Base-by-base conservation (phyloP, 306 rosid species). In the Cicer judaicum region DNA sequence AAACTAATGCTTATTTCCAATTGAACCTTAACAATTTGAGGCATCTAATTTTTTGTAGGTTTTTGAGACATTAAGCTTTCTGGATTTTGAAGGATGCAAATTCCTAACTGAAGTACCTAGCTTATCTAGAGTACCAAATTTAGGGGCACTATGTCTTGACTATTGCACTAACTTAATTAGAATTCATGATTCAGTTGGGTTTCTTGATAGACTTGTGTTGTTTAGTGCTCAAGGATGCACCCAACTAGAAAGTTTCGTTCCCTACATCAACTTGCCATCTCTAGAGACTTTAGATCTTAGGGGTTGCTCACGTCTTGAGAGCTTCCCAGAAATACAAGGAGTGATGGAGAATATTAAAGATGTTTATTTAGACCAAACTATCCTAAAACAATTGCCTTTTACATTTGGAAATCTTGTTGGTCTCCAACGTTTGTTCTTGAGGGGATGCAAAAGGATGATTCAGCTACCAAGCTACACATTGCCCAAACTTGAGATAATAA, bases 161-260 rank as follows among this genome's bases (percentile, higher is more conserved):
- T 13, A 13, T 8, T 68, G 75, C 62, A 14, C 34, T 16, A 68
- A 77, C 16, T 47, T 68, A 68, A 21, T 12, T 12, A 46, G 18
- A 41, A 43, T 77, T 4, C 61, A 77, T 38, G 15, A 15, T 0
- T 77, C 75, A 2, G 7, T 77, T 44, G 80, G 80, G 8, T 77
- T 44, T 68, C 80, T 68, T 12, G 12, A 57, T 13, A 46, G 29
- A 2, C 72, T 67, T 5, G 38, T 67, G 56, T 46, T 67, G 7
- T 15, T 76, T 39, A 76, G 80, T 34, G 59, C 41, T 44, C 46
- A 76, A 56, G 34, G 61, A 44, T 76, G 74, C 60, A 56, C 4
- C 29, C 53, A 76, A 10, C 52, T 76, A 39, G 21, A 44, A 12
- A 15, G 4, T 14, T 47, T 76, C 42, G 72, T 44, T 6, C 59